Evolutionary conservation across 495 filamentous ascomycete genomes (phyloP).

Genomic region (Extremus antarcticus): DNA sequence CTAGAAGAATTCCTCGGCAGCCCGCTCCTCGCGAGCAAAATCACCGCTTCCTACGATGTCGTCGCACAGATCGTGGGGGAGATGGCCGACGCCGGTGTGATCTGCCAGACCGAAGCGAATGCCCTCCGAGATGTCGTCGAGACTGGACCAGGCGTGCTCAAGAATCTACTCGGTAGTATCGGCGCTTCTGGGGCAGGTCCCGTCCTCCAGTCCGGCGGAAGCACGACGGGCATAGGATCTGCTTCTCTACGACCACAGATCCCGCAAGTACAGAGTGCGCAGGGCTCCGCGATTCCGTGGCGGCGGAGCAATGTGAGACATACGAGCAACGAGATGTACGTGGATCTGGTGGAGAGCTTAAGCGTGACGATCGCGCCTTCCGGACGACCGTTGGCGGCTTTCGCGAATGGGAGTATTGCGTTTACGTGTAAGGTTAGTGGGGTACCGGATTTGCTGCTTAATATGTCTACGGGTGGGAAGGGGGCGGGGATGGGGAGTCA

Average conservation of each 20-base stretch:
- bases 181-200: constrained; percentile 58
- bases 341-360: constrained; percentile 86
- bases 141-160: constrained; percentile 69
- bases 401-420: constrained; percentile 85
- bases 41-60: constrained; percentile 85
- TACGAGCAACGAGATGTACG: constrained; percentile 94
- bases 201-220: constrained; percentile 3
- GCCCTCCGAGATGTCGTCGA: constrained; percentile 85
- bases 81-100: constrained; percentile 90
- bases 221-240: constrained; percentile 21
- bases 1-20: constrained; percentile 90
- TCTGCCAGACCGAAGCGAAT: constrained; percentile 87
- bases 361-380: constrained; percentile 81
- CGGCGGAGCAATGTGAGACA: constrained; percentile 84
- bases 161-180: constrained; percentile 80
- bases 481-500: constrained; percentile 46
- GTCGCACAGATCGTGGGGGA: constrained; percentile 87
- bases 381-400: constrained; percentile 71
- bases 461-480: constrained; percentile 54
- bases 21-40: constrained; percentile 73
- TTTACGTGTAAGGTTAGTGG: constrained; percentile 93
- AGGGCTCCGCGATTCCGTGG: constrained; percentile 62
- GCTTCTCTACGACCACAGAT: constrained; percentile 12
- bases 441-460: constrained; percentile 77
- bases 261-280: constrained; percentile 3